Conservation (phyloP, 225 moss, liverwort and hornwort species). For the Rhytidiadelphus loreus region DNA sequence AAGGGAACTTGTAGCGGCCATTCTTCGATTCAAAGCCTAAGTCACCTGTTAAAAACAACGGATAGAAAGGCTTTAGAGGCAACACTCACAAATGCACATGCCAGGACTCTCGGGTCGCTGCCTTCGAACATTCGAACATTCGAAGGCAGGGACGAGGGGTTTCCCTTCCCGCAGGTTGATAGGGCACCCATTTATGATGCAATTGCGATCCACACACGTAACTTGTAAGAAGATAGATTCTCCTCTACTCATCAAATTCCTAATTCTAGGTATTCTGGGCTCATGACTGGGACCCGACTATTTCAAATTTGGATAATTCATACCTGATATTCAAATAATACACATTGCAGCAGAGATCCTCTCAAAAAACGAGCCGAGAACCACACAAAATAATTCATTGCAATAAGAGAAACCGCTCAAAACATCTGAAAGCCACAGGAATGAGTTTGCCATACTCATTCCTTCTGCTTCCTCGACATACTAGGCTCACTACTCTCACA, state of each 20-base stretch:
- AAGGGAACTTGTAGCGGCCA: constrained; percentile 24
- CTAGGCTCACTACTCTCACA: not conserved
- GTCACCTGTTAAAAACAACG: not conserved
- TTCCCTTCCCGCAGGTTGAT: not conserved
- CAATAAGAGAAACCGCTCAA: not conserved
- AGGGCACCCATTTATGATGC: not conserved
- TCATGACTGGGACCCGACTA: not conserved
- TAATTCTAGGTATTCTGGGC: not conserved
- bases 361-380: not conserved
- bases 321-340: not conserved
- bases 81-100: not conserved
- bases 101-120: not conserved
- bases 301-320: not conserved
- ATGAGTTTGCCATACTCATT: not conserved
- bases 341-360: not conserved
- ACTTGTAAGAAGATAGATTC: not conserved
- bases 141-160: not conserved
- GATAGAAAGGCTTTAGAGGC: not conserved
- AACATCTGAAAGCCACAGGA: not conserved
- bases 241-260: not conserved
- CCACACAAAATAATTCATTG: not conserved
- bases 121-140: not conserved
- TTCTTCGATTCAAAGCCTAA: not conserved
- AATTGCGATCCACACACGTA: not conserved
- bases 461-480: too few species aligned